Conservation (phyloP, 192 early-diverging fungal species). For the Coemansia sp. region DNA sequence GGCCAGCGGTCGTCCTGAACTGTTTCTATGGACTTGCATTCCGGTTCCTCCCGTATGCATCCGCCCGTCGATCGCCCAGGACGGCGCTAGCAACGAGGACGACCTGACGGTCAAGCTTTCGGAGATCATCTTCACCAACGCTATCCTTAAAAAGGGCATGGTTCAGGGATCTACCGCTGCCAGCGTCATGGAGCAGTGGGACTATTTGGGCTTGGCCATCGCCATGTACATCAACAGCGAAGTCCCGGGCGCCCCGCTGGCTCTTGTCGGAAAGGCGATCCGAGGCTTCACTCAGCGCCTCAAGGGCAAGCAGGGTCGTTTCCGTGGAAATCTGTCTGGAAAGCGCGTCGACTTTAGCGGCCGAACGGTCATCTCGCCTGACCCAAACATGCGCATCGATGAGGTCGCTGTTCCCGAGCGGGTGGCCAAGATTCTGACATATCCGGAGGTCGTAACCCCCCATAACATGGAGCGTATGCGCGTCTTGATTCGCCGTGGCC, state of each 20-base stretch:
- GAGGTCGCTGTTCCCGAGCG: slow-evolving; percentile 90
- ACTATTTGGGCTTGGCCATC: slow-evolving; percentile 86
- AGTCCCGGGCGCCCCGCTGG: slow-evolving; percentile 81
- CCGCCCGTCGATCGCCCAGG: slow-evolving; percentile 91
- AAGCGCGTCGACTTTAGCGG: slow-evolving; percentile 99
- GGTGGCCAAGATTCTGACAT: slow-evolving; percentile 90
- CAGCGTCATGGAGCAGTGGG: slow-evolving; percentile 92
- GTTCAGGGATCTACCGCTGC: slow-evolving; percentile 62
- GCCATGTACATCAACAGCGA: slow-evolving; percentile 98
- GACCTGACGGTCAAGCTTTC: slow-evolving; percentile 94
- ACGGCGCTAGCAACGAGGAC: slow-evolving; percentile 94
- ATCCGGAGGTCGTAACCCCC: slow-evolving; percentile 89
- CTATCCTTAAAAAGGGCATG: slow-evolving; percentile 60
- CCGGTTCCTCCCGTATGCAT: slow-evolving; percentile 96
- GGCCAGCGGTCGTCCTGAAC: slow-evolving; percentile 79
- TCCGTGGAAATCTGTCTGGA: slow-evolving; percentile 97
- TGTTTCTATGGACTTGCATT: slow-evolving; percentile 91
- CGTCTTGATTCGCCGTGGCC: slow-evolving; percentile 78
- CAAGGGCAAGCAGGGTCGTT: slow-evolving; percentile 98
- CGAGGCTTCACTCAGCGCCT: slow-evolving; percentile 93
- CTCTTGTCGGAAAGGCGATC: slow-evolving; percentile 63
- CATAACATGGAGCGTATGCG: slow-evolving; percentile 85
- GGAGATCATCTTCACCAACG: slow-evolving; percentile 91
- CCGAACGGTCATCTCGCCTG: slow-evolving; percentile 98
- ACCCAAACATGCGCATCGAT: slow-evolving; percentile 97